These are phyloP conservation scores for Artomyces pyxidatus DNA, from an alignment of 768 basidiomycete genomes.

Conservation along the genomic window DNA sequence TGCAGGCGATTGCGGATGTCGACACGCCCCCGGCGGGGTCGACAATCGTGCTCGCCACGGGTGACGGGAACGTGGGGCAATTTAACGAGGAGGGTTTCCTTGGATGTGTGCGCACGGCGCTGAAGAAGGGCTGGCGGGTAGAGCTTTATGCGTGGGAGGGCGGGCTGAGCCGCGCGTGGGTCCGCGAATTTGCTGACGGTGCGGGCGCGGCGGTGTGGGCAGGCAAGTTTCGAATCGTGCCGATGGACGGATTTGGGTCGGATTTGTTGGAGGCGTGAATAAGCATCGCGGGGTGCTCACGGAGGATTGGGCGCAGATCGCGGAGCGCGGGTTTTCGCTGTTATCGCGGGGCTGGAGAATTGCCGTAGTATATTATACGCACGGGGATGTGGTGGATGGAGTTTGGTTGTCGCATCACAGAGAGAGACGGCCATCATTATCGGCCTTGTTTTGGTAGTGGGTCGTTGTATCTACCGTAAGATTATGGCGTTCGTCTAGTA, in stretches of 20 bases:
- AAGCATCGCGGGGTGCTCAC: neutral
- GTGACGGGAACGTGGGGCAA: conserved; percentile 87
- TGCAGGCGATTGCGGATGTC: conserved; percentile 71
- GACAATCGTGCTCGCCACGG: conserved; percentile 88
- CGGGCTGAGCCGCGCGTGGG: conserved; percentile 73
- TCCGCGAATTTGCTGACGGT: conserved; percentile 52
- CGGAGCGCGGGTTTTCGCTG: neutral
- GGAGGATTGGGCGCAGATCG: neutral
- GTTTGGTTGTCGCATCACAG: too few relatives aligned
- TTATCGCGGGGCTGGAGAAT: too few relatives aligned
- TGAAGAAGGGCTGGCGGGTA: conserved; percentile 90
- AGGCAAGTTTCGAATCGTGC: conserved; percentile 24
- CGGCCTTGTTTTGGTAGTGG: too few relatives aligned
- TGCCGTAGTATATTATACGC: too few relatives aligned
- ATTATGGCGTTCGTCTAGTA: too few relatives aligned
- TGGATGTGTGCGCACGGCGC: conserved; percentile 76
- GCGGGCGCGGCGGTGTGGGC: conserved; percentile 11
- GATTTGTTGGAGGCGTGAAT: conserved; percentile 29
- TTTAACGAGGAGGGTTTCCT: conserved; percentile 92
- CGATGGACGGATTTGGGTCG: conserved; percentile 28
- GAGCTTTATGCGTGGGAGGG: conserved; percentile 91
- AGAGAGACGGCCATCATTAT: too few relatives aligned
- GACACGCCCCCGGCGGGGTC: conserved; percentile 56
- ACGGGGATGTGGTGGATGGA: neutral
- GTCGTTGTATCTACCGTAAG: too few relatives aligned